Evolutionary conservation across 805 yeast genomes (phyloP), one percentile per base, ranked within the genome.

Genomic region (Clavispora asparagi): DNA sequence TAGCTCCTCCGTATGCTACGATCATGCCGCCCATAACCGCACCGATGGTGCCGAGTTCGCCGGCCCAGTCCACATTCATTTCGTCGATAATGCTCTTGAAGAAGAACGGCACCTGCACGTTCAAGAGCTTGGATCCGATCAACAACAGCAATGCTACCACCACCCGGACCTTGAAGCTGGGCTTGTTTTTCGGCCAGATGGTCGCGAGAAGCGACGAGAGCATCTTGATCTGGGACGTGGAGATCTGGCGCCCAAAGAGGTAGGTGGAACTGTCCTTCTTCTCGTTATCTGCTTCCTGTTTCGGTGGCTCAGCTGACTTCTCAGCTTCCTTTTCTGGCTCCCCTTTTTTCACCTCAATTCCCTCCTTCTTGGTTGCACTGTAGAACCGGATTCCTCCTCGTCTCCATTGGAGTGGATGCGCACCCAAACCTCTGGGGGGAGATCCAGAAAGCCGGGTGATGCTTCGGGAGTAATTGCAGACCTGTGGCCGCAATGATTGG

Each of bases 81-180:
- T 82, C 79, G 67, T 94, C 98, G 40, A 94, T 82, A 43, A 89
- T 92, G 28, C 79, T 75, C 48, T 72, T 94, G 76, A 94, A 94
- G 65, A 81, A 91, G 61, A 94, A 90, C 0, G 99, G 99, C 6
- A 94, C 99, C 63, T 94, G 96, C 6, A 94, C 96, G 62, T 91
- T 94, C 32, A 94, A 71, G 7, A 94, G 61, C 62, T 94, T 94
- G 16, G 97, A 85, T 0, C 82, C 81, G 4, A 94, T 77, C 48
- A 94, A 73, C 47, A 94, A 70, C 0, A 82, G 56, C 14, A 94
- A 62, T 0, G 98, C 97, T 7, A 86, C 52, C 0, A 85, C 66
- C 1, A 94, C 98, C 40, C 99, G 71, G 28, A 78, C 55, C 60
- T 82, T 86, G 48, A 84, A 84, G 45, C 82, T 74, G 5, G 77